Evolutionary conservation across 1,139 yeast species (phyloP).

Genomic region (Sugiyamaella novakii): DNA sequence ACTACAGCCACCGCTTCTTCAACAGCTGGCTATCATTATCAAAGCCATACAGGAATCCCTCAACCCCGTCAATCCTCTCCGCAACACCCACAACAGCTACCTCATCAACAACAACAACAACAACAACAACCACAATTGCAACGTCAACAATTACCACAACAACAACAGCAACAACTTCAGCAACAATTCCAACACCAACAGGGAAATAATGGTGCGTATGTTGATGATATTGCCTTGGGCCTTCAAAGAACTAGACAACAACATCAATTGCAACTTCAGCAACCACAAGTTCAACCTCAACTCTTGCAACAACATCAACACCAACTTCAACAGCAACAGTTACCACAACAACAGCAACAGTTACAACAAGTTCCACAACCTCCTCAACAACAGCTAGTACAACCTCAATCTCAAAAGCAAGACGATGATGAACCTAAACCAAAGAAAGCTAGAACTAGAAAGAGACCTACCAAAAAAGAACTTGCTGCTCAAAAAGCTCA

Average conservation of each 20-base stretch:
- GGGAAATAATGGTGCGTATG: slow-evolving; percentile 10
- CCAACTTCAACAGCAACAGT: slow-evolving; percentile 21
- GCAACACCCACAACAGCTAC: slow-evolving; percentile 17
- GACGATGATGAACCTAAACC: slow-evolving; percentile 11
- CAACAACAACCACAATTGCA: slow-evolving; percentile 15
- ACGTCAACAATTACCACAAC: slow-evolving; percentile 13
- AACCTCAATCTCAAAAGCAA: slow-evolving; percentile 20
- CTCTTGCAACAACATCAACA: slow-evolving; percentile 18
- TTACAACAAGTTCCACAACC: slow-evolving; percentile 18
- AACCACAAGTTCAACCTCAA: slow-evolving; percentile 19
- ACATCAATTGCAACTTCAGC: slow-evolving; percentile 17
- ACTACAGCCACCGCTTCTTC: slow-evolving; percentile 2
- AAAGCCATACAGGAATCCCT: slow-evolving; percentile 3
- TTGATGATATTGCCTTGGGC: slow-evolving; percentile 13
- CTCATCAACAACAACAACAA: slow-evolving; percentile 15
- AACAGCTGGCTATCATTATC: slow-evolving; percentile 9
- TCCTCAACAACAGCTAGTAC: slow-evolving; percentile 24
- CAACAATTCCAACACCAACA: slow-evolving; percentile 9
- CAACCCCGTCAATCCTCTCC: slow-evolving; percentile 15
- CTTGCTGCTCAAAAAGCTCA: slow-evolving; percentile 15
- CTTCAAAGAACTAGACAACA: slow-evolving; percentile 17
- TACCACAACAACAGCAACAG: slow-evolving; percentile 13
- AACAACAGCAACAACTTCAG: slow-evolving; percentile 8
- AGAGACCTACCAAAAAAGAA: slow-evolving; percentile 20
- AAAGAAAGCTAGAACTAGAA: slow-evolving; percentile 16